A percentile compares a stretch with the other conserved stretches of the same genome.
Evolutionary conservation across 2,329 filamentous ascomycete species (phyloP).

Genomic region (Scedosporium minutisporum): DNA sequence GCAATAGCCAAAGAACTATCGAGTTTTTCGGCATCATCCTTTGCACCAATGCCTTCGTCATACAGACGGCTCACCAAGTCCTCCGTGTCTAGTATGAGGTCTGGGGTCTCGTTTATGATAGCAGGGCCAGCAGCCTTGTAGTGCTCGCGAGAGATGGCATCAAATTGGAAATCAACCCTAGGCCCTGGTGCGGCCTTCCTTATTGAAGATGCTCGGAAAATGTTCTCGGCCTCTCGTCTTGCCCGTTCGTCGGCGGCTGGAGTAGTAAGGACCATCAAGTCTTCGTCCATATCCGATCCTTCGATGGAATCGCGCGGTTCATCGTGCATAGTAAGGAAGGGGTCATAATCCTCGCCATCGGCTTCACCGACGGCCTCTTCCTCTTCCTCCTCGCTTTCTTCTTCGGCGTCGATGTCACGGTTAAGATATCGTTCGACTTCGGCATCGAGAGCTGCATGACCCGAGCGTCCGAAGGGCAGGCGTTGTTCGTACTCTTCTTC

Average conservation of each 20-base stretch:
- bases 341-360: slow-evolving; percentile 32
- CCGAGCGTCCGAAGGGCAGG: slow-evolving; percentile 12
- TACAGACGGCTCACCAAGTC: slow-evolving; percentile 57
- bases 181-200: slow-evolving; percentile 29
- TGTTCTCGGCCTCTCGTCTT: slow-evolving; percentile 44
- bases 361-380: slow-evolving; percentile 30
- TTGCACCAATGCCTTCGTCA: slow-evolving; percentile 46
- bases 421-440: slow-evolving; percentile 11
- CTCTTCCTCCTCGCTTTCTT: slow-evolving; percentile 26
- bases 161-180: slow-evolving; percentile 54
- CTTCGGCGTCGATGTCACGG: slow-evolving; percentile 14
- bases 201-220: slow-evolving; percentile 42
- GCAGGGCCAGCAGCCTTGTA: slow-evolving; percentile 50
- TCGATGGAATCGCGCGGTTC: slow-evolving; percentile 24
- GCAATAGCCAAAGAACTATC: slow-evolving; percentile 46
- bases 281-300: slow-evolving; percentile 24
- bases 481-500: slow-evolving; percentile 20
- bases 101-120: slow-evolving; percentile 56
- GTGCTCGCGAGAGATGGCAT: slow-evolving; percentile 62
- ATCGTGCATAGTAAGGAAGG: slow-evolving; percentile 24
- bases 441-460: slow-evolving; percentile 14
- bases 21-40: slow-evolving; percentile 46
- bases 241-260: slow-evolving; percentile 45
- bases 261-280: slow-evolving; percentile 45
- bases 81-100: slow-evolving; percentile 68